Evolutionary conservation across 257 asterid species (phyloP).

Genomic region (Misopates orontium): DNA sequence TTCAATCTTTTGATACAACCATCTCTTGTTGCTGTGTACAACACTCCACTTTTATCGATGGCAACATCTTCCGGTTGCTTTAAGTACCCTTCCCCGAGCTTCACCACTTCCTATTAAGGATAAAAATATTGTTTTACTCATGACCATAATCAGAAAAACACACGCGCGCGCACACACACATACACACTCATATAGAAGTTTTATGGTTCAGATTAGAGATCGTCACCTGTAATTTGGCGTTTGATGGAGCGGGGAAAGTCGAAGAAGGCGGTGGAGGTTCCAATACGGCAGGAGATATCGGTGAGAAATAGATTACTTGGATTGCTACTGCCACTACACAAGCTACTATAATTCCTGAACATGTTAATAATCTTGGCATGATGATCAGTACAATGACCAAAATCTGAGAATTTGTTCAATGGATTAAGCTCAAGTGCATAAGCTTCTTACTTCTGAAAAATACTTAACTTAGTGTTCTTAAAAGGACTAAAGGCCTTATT

Average conservation of each 20-base stretch:
- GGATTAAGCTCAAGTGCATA: no score
- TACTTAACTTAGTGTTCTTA: no score
- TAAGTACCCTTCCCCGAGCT: slow-evolving; percentile 67
- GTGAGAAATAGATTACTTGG: slow-evolving; percentile 39
- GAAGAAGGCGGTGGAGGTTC: slow-evolving; percentile 41
- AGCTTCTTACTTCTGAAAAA: no score
- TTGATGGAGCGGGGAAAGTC: slow-evolving; percentile 33
- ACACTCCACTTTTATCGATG: slow-evolving; percentile 43
- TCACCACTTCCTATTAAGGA: slow-evolving; percentile 44
- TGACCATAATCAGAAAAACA: background rate
- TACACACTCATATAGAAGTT: background rate
- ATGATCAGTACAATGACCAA: background rate
- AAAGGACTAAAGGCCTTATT: no score
- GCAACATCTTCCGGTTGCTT: slow-evolving; percentile 58
- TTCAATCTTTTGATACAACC: slow-evolving; percentile 61
- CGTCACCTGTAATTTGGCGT: slow-evolving; percentile 54
- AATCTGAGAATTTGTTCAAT: background rate
- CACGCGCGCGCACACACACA: background rate
- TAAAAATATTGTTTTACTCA: background rate
- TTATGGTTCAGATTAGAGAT: background rate
- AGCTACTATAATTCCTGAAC: slow-evolving; percentile 32
- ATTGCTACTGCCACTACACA: slow-evolving; percentile 40
- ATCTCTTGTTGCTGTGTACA: slow-evolving; percentile 66
- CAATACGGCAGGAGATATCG: slow-evolving; percentile 41
- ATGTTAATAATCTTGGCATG: slow-evolving; percentile 25